Percentiles rank a stretch among this genome's conserved stretches.
Evolutionary conservation across 495 filamentous ascomycete genomes (phyloP).

Genomic region (Cryomyces minteri): DNA sequence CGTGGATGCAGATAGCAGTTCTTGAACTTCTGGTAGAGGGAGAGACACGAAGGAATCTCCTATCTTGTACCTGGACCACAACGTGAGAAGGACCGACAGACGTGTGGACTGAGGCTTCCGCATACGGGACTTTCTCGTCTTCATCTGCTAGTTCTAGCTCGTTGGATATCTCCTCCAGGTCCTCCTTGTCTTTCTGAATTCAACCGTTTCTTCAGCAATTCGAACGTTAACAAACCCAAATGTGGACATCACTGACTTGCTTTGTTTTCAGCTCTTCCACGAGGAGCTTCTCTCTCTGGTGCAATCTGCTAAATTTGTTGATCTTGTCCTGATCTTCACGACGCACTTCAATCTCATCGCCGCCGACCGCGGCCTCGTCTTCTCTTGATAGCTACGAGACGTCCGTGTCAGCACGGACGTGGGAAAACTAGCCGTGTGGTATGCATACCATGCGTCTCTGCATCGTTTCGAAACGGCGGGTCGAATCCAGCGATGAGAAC

Average conservation of each 20-base stretch:
- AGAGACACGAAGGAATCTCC: constrained; percentile 88
- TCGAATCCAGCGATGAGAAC: neutral
- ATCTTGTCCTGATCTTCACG: constrained; percentile 97
- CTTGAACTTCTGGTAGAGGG: constrained; percentile 64
- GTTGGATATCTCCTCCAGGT: constrained; percentile 75
- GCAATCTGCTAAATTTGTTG: constrained; percentile 89
- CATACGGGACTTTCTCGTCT: constrained; percentile 78
- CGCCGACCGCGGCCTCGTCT: constrained; percentile 55
- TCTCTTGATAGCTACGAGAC: constrained; percentile 67
- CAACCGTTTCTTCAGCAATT: neutral
- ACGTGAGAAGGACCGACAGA: neutral
- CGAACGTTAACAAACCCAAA: neutral
- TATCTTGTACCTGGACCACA: constrained; percentile 62
- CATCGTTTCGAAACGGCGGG: constrained; percentile 5
- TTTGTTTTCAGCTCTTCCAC: constrained; percentile 72
- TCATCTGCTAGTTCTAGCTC: constrained; percentile 94
- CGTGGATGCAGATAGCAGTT: constrained; percentile 53
- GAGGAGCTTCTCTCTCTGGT: constrained; percentile 60
- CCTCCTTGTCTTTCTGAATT: constrained; percentile 88
- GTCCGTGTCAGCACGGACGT: neutral
- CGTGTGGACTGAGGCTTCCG: neutral
- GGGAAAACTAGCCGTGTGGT: neutral
- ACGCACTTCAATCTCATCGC: constrained; percentile 76
- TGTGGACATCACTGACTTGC: constrained; percentile 36
- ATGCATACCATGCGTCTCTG: constrained; percentile 19